Base-by-base conservation (phyloP, 1,284 basidiomycete genomes). In the Moniliella sp. region DNA sequence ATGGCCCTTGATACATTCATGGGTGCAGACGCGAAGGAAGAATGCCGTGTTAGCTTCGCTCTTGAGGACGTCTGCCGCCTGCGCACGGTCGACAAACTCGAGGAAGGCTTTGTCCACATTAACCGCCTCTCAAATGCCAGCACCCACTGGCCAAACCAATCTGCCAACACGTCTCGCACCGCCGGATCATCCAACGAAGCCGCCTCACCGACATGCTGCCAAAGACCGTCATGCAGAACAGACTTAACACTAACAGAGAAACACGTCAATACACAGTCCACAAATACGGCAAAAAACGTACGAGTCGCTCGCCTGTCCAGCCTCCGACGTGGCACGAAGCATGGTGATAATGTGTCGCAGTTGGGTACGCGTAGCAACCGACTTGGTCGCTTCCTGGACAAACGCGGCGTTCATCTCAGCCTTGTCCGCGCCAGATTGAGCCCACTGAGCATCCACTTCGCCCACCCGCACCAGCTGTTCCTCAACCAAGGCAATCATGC, bases 1-100 rank as follows among this genome's bases (percentile, higher is more conserved):
- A 65, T 93, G 94, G 60, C 75, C 76, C 60, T 76, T 78, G 49
- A 97, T 77, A 47, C 83, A 76, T 63, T 97, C n/a, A n/a, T n/a
- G 86, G 40, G 84, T 80, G 58, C 86, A 94, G 23, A 93, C 84
- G 14, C 91, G 74, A 73, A 94, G 97, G 69, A 97, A 99, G 58
- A 94, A 78, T 2, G 82, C 86, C 5, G 88, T 93, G 13, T 84
- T 71, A 44, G 97, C 88, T 60, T 99, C 91, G 26, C 81, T 78
- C 59, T 84, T 91, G 48, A 97, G 67, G 37, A 97, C 88, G 36
- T 84, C 84, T 63, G 93, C 83, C 57, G 82, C 84, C 39, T 86
- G 88, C 35, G 97, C 68, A 59, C 84, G 78, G 13, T 80, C 88
- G 62, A 97, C 86, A 64, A 86, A 97, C n/a, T 79, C 76, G 42